Evolutionary conservation across 2,329 filamentous ascomycete genomes (phyloP).

Genomic region (Camptophora hylomeconis): DNA sequence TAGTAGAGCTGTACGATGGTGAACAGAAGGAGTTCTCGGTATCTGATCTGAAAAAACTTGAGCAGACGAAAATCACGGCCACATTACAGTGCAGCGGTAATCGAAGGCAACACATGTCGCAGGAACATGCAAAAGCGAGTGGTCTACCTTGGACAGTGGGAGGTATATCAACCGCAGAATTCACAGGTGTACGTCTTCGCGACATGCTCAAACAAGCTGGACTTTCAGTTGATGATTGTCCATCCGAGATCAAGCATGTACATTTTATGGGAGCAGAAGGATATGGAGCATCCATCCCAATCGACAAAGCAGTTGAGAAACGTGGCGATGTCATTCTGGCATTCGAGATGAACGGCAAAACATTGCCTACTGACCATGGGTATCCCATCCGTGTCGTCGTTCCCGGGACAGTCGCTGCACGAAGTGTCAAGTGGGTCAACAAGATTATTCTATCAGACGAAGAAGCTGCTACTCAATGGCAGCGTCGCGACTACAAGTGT

Average conservation of each 20-base stretch:
- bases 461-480: conserved; percentile 53
- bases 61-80: conserved; percentile 38
- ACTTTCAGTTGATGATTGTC: conserved; percentile 26
- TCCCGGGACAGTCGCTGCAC: conserved; percentile 52
- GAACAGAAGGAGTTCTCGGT: conserved; percentile 41
- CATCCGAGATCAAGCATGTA: conserved; percentile 32
- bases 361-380: conserved; percentile 52
- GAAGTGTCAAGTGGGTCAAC: conserved; percentile 54
- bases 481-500: conserved; percentile 55
- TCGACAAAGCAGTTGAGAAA: conserved; percentile 45
- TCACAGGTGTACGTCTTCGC: conserved; percentile 43
- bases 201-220: conserved; percentile 46
- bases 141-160: conserved; percentile 48
- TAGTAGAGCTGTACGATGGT: conserved; percentile 44
- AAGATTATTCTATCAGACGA: conserved; percentile 52
- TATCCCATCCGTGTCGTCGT: conserved; percentile 51
- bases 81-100: conserved; percentile 50
- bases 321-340: conserved; percentile 50
- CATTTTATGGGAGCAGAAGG: conserved; percentile 39
- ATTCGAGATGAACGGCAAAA: conserved; percentile 53
- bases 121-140: conserved; percentile 35
- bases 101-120: conserved; percentile 45
- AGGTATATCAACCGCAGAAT: conserved; percentile 47
- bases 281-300: conserved; percentile 42
- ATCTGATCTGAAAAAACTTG: conserved; percentile 41